These are phyloP conservation scores for Claviceps sp. DNA, from an alignment of 2,329 filamentous ascomycete species.

Conservation along the genomic window DNA sequence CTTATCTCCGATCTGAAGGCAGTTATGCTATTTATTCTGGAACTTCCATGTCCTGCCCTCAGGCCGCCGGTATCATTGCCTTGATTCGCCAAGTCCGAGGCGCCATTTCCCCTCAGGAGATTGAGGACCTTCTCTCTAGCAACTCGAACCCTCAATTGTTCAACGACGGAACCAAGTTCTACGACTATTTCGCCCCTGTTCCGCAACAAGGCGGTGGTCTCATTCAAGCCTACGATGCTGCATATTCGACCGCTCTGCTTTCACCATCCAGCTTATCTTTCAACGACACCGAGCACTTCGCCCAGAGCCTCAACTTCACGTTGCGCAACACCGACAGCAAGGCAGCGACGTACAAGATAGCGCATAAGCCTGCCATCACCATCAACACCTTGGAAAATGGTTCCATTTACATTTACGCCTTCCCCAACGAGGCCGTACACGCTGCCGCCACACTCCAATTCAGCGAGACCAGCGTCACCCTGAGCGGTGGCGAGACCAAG, in stretches of 20 bases:
- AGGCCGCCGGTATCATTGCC: slow-evolving; percentile 40
- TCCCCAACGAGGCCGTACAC: slow-evolving; percentile 31
- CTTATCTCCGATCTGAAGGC: slow-evolving; percentile 32
- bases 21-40: slow-evolving; percentile 40
- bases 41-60: slow-evolving; percentile 48
- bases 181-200: slow-evolving; percentile 35
- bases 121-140: slow-evolving; percentile 36
- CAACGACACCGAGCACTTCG: slow-evolving; percentile 49
- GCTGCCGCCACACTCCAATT: slow-evolving; percentile 22
- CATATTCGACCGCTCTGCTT: slow-evolving; percentile 38
- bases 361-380: slow-evolving; percentile 35
- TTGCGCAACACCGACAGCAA: slow-evolving; percentile 39
- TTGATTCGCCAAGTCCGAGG: slow-evolving; percentile 38
- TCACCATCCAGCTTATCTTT: slow-evolving; percentile 45
- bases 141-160: slow-evolving; percentile 35
- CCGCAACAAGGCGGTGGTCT: slow-evolving; percentile 48
- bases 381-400: slow-evolving; percentile 32
- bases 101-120: slow-evolving; percentile 33
- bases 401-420: slow-evolving; percentile 23
- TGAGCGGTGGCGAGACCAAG: slow-evolving; percentile 2
- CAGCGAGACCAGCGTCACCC: slow-evolving; percentile 3
- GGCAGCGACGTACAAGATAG: slow-evolving; percentile 37
- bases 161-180: slow-evolving; percentile 27
- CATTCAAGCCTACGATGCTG: slow-evolving; percentile 45
- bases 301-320: slow-evolving; percentile 34